Percentiles rank a stretch among this genome's conserved stretches.
Evolutionary conservation across 441 rosid genomes (phyloP).

Genomic region (Gossypium davidsonii): DNA sequence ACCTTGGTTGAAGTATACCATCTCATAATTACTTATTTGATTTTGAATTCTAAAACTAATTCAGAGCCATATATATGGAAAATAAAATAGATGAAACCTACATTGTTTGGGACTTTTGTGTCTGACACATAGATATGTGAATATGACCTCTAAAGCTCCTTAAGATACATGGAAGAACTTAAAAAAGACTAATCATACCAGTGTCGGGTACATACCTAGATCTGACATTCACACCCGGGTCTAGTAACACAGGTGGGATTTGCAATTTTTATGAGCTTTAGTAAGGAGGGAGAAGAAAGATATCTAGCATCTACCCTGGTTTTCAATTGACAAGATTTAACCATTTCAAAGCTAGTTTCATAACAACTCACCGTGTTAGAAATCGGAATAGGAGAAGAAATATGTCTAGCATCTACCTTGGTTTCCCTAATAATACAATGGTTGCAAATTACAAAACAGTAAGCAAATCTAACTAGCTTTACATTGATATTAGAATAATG

Average conservation of each 20-base stretch:
- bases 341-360: slow-evolving; percentile 7
- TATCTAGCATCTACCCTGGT: slow-evolving; percentile 18
- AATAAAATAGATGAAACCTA: background rate
- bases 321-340: background rate
- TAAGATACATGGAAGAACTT: no score
- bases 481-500: slow-evolving; percentile 19
- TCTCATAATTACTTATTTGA: background rate
- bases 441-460: slow-evolving; percentile 24
- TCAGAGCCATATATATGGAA: background rate
- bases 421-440: slow-evolving; percentile 28
- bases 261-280: background rate
- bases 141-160: background rate
- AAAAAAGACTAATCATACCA: no score
- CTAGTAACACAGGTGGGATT: slow-evolving; percentile 14
- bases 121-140: background rate
- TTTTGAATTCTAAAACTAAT: background rate
- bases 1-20: no score
- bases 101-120: no score
- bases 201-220: background rate
- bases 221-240: slow-evolving; percentile 5
- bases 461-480: slow-evolving; percentile 23
- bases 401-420: slow-evolving; percentile 13
- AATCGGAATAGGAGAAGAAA: slow-evolving; percentile 9
- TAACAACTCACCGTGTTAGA: slow-evolving; percentile 18
- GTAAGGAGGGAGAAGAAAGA: background rate